Base-by-base conservation (phyloP, 106 monocot species). In the Platanthera zijinensis region DNA sequence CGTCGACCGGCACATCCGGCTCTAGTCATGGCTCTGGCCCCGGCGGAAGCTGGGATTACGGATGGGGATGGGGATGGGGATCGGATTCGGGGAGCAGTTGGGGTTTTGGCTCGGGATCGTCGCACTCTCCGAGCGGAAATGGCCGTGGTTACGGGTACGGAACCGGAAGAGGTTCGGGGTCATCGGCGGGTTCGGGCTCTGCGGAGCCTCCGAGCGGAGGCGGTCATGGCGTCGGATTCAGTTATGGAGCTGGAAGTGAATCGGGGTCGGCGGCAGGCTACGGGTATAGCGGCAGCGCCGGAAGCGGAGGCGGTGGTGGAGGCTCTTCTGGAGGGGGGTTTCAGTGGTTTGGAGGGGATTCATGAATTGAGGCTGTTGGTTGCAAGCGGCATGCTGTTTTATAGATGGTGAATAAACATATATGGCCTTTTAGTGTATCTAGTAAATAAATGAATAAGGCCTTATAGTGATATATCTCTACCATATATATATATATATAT, bases 11-110 rank as follows among this genome's bases (percentile, higher is more conserved):
- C 13, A 72, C 69, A 22, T 39, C 78, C 3, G 84, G 89, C 25
- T 83, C 84, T 0, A 87, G 82, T 45, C 83, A 83, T 28, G 92
- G 89, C 0, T 92, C 89, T 3, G 81, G 80, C 10, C 83, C 83
- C 0, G 70, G 71, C 13, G 89, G 84, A 0, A 74, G 52, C 12
- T 86, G 87, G 89, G 72, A 69, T 22, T 87, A 87, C 59, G 80
- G 68, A 45, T 92, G 92, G 92, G 85, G 77, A 3, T 92, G 92
- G 92, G 85, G 77, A 1, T 92, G 89, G 89, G 89, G 89, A 4
- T 83, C 89, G 0, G 71, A 79, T 32, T 87, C 89, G 5, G 79
- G 82, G 9, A 78, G 83, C 32, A 83, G 85, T 2, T 89, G 81
- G 85, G 92, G 83, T 11, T 89, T 77, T 17, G 89, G 89, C 8